phyloP scores from a whole-genome alignment of 164 flowering plant genomes.

The Tetrastigma voinierianum region DNA sequence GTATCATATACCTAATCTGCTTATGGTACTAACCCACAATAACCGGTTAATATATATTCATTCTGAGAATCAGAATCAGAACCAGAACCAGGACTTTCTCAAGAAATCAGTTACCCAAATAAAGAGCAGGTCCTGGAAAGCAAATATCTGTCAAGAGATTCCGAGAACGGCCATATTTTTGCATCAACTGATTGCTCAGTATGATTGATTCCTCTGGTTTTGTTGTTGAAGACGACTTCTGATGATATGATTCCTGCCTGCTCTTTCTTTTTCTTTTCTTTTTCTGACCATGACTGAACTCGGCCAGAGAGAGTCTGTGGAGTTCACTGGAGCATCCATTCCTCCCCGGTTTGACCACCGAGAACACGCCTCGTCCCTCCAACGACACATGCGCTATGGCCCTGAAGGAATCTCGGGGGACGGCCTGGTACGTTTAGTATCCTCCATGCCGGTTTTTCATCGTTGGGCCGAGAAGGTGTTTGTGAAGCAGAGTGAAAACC shows the following conservation, averaged over 20 bases:
- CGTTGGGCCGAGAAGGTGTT: conserved; percentile 83
- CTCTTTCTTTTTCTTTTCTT: too few species aligned
- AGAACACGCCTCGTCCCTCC: conserved; percentile 92
- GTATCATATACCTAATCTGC: too few species aligned
- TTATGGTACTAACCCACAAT: too few species aligned
- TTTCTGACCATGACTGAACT: conserved; percentile 25
- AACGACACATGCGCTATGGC: conserved; percentile 90
- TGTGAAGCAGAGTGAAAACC: conserved; percentile 95
- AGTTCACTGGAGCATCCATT: conserved; percentile 90
- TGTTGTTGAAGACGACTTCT: too few species aligned
- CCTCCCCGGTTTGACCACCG: conserved; percentile 94
- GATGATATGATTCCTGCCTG: too few species aligned
- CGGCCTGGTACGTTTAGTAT: conserved; percentile 80
- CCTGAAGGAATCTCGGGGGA: conserved; percentile 93
- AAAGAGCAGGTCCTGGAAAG: conserved; percentile 1
- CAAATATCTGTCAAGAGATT: too few species aligned
- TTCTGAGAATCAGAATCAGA: conserved; percentile 19
- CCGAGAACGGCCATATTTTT: not conserved
- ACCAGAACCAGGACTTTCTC: conserved; percentile 2
- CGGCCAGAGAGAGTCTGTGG: conserved; percentile 76
- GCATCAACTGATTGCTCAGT: not conserved
- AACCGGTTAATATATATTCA: not conserved
- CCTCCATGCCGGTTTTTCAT: conserved; percentile 96
- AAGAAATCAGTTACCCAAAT: conserved; percentile 10
- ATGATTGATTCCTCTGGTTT: too few species aligned